Conservation (phyloP, 2,329 filamentous ascomycete genomes). For the Rasamsonia emersonii region DNA sequence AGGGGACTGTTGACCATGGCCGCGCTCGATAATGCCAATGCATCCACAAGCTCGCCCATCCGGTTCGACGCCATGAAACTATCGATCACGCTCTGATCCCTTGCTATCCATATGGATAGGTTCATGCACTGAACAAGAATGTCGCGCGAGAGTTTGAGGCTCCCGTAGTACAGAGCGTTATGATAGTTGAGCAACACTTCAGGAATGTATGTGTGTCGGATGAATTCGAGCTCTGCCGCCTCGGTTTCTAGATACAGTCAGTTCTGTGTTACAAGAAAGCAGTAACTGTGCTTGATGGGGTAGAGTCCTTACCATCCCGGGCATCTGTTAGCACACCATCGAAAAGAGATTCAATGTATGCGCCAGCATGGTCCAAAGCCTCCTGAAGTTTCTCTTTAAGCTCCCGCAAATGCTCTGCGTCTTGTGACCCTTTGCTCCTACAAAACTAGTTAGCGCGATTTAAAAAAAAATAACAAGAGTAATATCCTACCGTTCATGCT, state of each 20-base stretch:
- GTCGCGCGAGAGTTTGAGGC: slow-evolving; percentile 64
- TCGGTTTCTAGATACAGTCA: slow-evolving; percentile 39
- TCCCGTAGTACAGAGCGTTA: slow-evolving; percentile 69
- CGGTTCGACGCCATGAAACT: slow-evolving; percentile 57
- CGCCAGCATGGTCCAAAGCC: slow-evolving; percentile 47
- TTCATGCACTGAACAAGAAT: slow-evolving; percentile 80
- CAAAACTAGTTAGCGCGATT: slow-evolving; percentile 7
- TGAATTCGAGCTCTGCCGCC: slow-evolving; percentile 51
- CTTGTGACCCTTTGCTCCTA: slow-evolving; percentile 15
- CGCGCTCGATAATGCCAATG: slow-evolving; percentile 69
- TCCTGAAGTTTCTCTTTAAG: slow-evolving; percentile 49
- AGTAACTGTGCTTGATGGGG: neutral
- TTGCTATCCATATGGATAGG: slow-evolving; percentile 67
- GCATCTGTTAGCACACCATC: slow-evolving; percentile 54
- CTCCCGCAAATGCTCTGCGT: slow-evolving; percentile 34
- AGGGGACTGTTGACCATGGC: slow-evolving; percentile 49
- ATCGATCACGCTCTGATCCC: slow-evolving; percentile 56
- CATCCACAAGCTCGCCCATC: slow-evolving; percentile 67
- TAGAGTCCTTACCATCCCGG: slow-evolving; percentile 44
- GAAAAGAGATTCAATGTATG: slow-evolving; percentile 49
- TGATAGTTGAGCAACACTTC: slow-evolving; percentile 80
- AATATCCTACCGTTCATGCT: slow-evolving; percentile 30
- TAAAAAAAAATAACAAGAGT: neutral
- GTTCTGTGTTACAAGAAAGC: neutral
- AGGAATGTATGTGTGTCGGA: slow-evolving; percentile 74